Evolutionary conservation across 169 alveolate genomes (phyloP).

Genomic region (Neospora caninum): DNA sequence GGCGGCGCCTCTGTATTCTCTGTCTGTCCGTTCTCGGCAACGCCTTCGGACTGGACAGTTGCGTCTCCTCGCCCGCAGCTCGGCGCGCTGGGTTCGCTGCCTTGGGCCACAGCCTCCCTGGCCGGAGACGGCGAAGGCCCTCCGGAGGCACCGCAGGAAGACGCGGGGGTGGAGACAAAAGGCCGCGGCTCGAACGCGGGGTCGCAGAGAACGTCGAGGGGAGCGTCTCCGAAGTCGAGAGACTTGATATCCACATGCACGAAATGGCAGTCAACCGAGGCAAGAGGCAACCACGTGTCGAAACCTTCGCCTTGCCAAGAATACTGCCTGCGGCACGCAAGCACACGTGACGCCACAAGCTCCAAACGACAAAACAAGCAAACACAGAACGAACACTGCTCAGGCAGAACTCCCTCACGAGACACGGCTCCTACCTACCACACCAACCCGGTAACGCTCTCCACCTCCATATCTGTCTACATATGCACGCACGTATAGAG

Average conservation of each 20-base stretch:
- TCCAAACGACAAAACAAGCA: background rate
- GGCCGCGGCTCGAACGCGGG: background rate
- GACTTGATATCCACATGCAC: constrained; percentile 24
- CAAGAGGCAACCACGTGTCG: constrained; percentile 15
- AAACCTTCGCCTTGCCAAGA: constrained; percentile 31
- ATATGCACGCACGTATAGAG: too few relatives aligned
- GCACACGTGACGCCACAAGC: background rate
- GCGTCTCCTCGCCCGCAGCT: background rate
- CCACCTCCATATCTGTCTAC: too few relatives aligned
- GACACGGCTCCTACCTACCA: too few relatives aligned
- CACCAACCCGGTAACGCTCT: too few relatives aligned
- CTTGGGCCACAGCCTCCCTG: background rate
- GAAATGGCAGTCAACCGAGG: background rate
- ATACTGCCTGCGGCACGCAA: background rate
- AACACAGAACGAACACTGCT: background rate
- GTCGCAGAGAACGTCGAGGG: constrained; percentile 31
- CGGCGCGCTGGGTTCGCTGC: background rate
- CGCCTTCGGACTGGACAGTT: background rate
- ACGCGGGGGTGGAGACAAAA: background rate
- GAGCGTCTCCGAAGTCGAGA: background rate
- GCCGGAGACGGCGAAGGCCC: background rate
- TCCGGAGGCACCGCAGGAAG: background rate
- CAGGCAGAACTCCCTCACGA: background rate
- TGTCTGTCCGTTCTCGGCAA: background rate
- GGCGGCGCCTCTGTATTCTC: background rate